These are phyloP conservation scores for Cinchona pubescens DNA, from an alignment of 257 asterid genomes.

Conservation along the genomic window DNA sequence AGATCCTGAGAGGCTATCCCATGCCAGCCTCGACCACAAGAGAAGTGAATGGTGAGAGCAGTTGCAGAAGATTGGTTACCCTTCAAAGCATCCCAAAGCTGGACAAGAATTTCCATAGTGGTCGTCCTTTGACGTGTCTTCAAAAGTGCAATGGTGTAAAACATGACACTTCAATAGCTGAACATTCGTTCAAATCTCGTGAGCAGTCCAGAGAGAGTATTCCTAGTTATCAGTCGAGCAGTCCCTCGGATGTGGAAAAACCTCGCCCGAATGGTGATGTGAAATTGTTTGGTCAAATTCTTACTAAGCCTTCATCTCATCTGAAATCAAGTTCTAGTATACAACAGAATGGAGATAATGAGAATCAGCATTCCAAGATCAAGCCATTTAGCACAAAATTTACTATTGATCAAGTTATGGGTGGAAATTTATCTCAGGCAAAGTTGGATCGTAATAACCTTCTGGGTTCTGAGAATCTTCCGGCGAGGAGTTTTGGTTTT, in stretches of 20 bases:
- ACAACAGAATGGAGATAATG: slow-evolving; percentile 29
- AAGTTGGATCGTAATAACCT: slow-evolving; percentile 40
- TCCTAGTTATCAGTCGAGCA: slow-evolving; percentile 34
- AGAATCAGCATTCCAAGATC: slow-evolving; percentile 33
- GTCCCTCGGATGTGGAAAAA: slow-evolving; percentile 54
- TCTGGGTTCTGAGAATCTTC: slow-evolving; percentile 43
- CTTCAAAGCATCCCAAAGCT: slow-evolving; percentile 30
- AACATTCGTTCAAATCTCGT: slow-evolving; percentile 33
- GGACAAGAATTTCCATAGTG: slow-evolving; percentile 35
- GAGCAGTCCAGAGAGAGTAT: slow-evolving; percentile 32
- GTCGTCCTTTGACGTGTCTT: slow-evolving; percentile 24
- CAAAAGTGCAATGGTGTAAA: slow-evolving; percentile 45
- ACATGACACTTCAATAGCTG: slow-evolving; percentile 30
- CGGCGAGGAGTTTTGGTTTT: slow-evolving; percentile 41
- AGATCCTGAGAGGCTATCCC: slow-evolving; percentile 50
- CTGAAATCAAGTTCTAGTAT: slow-evolving; percentile 38
- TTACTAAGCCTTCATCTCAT: slow-evolving; percentile 48
- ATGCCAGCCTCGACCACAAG: slow-evolving; percentile 42
- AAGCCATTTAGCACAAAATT: slow-evolving; percentile 40
- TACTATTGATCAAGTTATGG: slow-evolving; percentile 33
- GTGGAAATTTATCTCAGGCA: slow-evolving; percentile 40
- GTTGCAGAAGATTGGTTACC: slow-evolving; percentile 34
- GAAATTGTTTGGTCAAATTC: slow-evolving; percentile 87
- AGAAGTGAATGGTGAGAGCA: slow-evolving; percentile 40
- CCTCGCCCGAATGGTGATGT: slow-evolving; percentile 70